phyloP scores from a whole-genome alignment of 345 rosid species.

The Geranium rotundifolium region DNA sequence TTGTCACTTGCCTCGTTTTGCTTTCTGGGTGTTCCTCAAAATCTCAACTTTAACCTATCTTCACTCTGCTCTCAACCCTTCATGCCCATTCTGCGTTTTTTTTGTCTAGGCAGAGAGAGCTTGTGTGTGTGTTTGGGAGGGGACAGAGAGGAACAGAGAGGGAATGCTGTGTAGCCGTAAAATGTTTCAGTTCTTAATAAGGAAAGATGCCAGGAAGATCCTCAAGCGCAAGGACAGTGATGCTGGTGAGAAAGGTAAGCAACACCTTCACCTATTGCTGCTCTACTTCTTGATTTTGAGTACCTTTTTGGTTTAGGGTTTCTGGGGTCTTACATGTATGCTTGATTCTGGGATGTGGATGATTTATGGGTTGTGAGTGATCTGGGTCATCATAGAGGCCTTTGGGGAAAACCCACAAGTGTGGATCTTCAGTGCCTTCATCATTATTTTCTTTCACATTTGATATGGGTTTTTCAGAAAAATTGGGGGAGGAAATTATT shows the following conservation, averaged over 20 bases:
- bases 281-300: neutral
- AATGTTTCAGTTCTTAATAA: conserved; percentile 34
- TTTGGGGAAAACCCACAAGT: neutral
- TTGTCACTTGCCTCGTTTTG: conserved; percentile 3
- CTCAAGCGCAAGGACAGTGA: conserved; percentile 89
- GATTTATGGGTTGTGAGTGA: conserved; percentile 1
- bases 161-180: conserved; percentile 21
- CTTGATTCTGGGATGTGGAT: neutral
- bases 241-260: conserved; percentile 64
- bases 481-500: no score
- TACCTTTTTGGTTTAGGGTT: neutral
- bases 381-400: neutral
- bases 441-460: neutral
- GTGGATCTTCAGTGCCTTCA: neutral
- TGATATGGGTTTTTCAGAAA: neutral
- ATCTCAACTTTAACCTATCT: neutral
- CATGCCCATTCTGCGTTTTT: neutral
- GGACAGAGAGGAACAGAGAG: conserved; percentile 9
- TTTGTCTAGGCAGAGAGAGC: neutral
- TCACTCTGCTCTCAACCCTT: neutral
- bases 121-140: neutral
- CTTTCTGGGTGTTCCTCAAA: neutral
- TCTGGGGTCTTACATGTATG: neutral
- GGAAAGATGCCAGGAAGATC: conserved; percentile 65
- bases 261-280: neutral